Evolutionary conservation across 176 grass and related monocot genomes (phyloP), one percentile per base, ranked within the genome.

Genomic region (Oryza brachyantha): DNA sequence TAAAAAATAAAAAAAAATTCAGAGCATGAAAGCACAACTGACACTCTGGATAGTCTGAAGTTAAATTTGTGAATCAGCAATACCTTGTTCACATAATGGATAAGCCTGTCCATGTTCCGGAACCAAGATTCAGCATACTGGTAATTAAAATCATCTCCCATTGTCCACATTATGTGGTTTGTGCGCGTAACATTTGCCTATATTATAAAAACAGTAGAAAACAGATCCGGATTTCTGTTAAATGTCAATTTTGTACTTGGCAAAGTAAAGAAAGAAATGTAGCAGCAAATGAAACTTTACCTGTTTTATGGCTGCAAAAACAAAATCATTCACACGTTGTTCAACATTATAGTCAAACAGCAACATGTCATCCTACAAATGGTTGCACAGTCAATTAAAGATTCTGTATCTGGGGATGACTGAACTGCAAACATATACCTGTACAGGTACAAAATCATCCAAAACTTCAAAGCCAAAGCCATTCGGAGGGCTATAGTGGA

Each of bases 151-250:
- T 97, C 94, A 78, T 97, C 86, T 6, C 94, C 94, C 91, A 94
- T 97, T 37, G 94, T 97, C 91, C 91, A 97, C 94, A 97, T 97
- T 70, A 97, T 92, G 86, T 97, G 94, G 68, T 94, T 91, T 73
- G 88, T 88, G 66, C 84, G 91, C 12, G 91, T 93, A 77, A 97
- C 75, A 38, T 97, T 94, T 64, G 94, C 94, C 94, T 94, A 73
- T 84, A 76, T 40, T 68, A 31, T 21, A n/a, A 13, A 70, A 87
- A 75, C 39, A 84, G 68, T 8, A 76, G 29, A 70, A 78, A 14
- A 78, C 13, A 64, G 22, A 73, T 78, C 17, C 45, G 61, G 41
- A 28, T 48, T 66, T 89, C 27, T 76, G 57, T 86, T 67, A 28
- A 81, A 73, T 77, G 29, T 21, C 57, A 69, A 62, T 16, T 66